Base-by-base conservation (phyloP, 169 alveolate genomes). In the Plasmodium cynomolgi region DNA sequence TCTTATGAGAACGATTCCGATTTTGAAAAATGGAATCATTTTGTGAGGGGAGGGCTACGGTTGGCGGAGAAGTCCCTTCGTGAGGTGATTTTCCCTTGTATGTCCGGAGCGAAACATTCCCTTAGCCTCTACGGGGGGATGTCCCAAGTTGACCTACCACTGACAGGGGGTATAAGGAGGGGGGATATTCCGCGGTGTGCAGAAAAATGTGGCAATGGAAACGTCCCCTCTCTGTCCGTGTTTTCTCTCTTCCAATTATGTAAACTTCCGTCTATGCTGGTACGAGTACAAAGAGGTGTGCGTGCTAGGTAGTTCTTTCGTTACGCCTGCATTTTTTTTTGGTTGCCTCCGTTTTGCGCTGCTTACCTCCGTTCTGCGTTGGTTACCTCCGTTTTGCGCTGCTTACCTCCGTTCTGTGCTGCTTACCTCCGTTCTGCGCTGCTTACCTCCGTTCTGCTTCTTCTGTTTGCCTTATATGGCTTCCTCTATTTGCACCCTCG, bases 1-100 rank as follows among this genome's bases (percentile, higher is more conserved):
- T 84, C 96, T 93, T 37, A 96, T 75, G 58, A 96, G 95, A 50
- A 96, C 97, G 56, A 96, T 83, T 50, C 95, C 93, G 68, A 96
- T 95, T 92, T 96, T 96, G 81, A 93, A 95, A 72, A 95, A 95
- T 8, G 97, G 97, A 90, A 96, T 90, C 97, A 96, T 96, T 84
- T 84, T 95, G 77, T 91, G n/a, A n/a, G n/a, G 56, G 56, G 17
- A n/a, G n/a, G 13, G 50, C 50, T 41, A 41, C 50, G 50, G 15
- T 2, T 41, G 50, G 50, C 50, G 50, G 50, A 0, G 3, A 41
- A 0, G 6, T 41, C 6, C 50, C 50, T 58, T 58, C 31, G 73
- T 17, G 1, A 3, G 20, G 9, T 58, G 1, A 15, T 20, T 44
- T 11, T 20, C 29, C 31, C 5, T 15, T 23, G 11, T 58, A 41